These are phyloP conservation scores for Pseudomonodictys pantanalensis DNA, from an alignment of 495 filamentous ascomycete species.

Conservation along the genomic window DNA sequence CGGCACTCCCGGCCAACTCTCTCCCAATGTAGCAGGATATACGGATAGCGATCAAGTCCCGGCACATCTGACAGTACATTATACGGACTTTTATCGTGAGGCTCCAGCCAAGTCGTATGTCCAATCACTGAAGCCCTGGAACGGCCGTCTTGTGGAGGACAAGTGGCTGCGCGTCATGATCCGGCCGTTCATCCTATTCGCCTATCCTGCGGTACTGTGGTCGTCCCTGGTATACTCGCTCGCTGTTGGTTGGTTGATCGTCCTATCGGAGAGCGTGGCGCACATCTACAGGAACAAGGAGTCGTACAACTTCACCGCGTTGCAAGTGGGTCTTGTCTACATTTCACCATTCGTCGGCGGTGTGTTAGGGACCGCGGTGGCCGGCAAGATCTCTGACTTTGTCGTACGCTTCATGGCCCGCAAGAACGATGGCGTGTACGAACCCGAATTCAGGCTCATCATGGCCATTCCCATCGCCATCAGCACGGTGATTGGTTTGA, in stretches of 20 bases:
- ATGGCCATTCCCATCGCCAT: conserved; percentile 76
- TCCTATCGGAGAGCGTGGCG: conserved; percentile 79
- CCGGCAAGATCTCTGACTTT: conserved; percentile 83
- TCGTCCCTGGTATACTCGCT: conserved; percentile 80
- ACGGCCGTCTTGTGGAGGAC: conserved; percentile 73
- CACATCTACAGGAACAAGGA: conserved; percentile 71
- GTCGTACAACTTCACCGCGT: conserved; percentile 77
- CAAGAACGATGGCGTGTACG: conserved; percentile 87
- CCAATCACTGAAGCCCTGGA: conserved; percentile 68
- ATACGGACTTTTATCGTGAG: conserved; percentile 35
- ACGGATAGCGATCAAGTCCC: not conserved
- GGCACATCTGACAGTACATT: conserved; percentile 1
- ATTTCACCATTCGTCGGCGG: conserved; percentile 88
- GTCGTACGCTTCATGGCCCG: conserved; percentile 78
- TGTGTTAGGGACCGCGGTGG: conserved; percentile 83
- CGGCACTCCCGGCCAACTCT: not conserved
- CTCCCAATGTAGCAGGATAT: not conserved
- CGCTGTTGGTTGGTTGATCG: conserved; percentile 93
- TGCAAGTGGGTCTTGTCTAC: conserved; percentile 83
- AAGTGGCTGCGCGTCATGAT: conserved; percentile 73
- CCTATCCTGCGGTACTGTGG: conserved; percentile 92
- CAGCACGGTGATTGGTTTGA: conserved; percentile 80
- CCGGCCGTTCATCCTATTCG: conserved; percentile 80
- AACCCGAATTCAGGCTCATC: conserved; percentile 89
- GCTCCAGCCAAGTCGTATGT: conserved; percentile 64